Evolutionary conservation across 345 rosid genomes (phyloP).

Genomic region (Chamaenerion angustifolium): DNA sequence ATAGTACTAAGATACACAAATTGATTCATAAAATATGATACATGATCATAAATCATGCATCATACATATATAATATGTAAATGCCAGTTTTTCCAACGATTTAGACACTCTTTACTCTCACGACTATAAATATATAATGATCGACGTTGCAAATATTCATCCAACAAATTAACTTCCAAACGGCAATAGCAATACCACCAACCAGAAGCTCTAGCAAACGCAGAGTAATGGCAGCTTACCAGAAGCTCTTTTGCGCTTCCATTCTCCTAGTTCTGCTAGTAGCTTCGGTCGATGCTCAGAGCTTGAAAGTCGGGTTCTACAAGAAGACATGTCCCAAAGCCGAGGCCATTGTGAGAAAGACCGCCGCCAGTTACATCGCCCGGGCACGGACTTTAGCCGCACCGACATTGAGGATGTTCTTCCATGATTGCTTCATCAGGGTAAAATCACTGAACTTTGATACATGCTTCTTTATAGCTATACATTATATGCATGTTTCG

Average conservation of each 20-base stretch:
- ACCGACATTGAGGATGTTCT: conserved; percentile 51
- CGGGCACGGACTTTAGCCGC: conserved; percentile 31
- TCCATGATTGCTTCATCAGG: conserved; percentile 71
- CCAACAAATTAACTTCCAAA: too few relatives aligned
- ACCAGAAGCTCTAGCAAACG: background rate
- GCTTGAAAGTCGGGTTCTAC: conserved; percentile 42
- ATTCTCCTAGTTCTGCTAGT: conserved; percentile 16
- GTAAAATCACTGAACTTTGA: conserved; percentile 10
- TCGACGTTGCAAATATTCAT: too few relatives aligned
- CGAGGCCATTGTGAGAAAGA: conserved; percentile 25
- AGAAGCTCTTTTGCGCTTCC: conserved; percentile 21
- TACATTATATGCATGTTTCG: background rate
- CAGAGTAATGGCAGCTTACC: conserved; percentile 18
- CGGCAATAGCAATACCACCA: too few relatives aligned
- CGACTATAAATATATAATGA: too few relatives aligned
- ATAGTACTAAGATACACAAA: too few relatives aligned
- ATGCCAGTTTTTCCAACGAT: too few relatives aligned
- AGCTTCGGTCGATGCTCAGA: conserved; percentile 13
- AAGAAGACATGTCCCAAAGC: conserved; percentile 28
- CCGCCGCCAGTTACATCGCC: conserved; percentile 14
- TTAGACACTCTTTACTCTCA: too few relatives aligned
- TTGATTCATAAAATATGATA: too few relatives aligned
- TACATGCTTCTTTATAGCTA: background rate
- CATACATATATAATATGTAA: too few relatives aligned
- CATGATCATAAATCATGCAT: too few relatives aligned